A percentile compares a stretch with the other conserved stretches of the same genome.
These are phyloP conservation scores for Kurtzmaniella fragi DNA, from an alignment of 805 yeast genomes.

Conservation along the genomic window DNA sequence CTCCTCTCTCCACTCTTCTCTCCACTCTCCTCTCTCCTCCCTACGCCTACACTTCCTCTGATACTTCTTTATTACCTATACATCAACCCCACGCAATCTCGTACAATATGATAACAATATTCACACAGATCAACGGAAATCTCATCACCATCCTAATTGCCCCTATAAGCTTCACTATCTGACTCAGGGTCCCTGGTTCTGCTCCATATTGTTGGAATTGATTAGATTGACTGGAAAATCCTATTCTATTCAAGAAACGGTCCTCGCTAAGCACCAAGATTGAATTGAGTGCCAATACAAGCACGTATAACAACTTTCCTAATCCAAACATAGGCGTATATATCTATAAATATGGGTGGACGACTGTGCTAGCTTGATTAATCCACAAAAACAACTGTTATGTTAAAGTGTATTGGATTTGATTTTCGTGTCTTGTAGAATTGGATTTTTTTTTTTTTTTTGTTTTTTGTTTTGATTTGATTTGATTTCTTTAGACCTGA, in stretches of 20 bases:
- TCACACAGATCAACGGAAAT: conserved; percentile 66
- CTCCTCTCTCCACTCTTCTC: not conserved
- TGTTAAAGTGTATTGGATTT: too few species aligned
- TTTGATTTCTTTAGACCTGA: too few species aligned
- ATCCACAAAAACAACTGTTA: too few species aligned
- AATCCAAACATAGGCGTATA: conserved; percentile 47
- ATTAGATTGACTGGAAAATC: conserved; percentile 14
- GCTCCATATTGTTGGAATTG: conserved; percentile 27
- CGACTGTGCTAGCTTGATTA: too few species aligned
- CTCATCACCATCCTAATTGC: conserved; percentile 75
- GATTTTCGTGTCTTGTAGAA: too few species aligned
- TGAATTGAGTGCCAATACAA: conserved; percentile 61
- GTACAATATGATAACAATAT: conserved; percentile 61
- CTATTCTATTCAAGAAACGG: conserved; percentile 62
- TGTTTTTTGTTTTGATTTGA: too few species aligned
- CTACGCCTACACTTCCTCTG: not conserved
- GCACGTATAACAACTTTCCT: conserved; percentile 53
- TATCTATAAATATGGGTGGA: too few species aligned
- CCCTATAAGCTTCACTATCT: conserved; percentile 59
- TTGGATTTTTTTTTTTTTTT: too few species aligned
- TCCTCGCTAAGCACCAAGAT: conserved; percentile 79
- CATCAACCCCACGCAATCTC: conserved; percentile 63
- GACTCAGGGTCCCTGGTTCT: conserved; percentile 44
- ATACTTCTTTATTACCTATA: not conserved
- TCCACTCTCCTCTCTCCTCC: not conserved